Evolutionary conservation across 345 rosid species (phyloP), one percentile per base, ranked within the genome.

Genomic region (Eucalyptus pauciflora): DNA sequence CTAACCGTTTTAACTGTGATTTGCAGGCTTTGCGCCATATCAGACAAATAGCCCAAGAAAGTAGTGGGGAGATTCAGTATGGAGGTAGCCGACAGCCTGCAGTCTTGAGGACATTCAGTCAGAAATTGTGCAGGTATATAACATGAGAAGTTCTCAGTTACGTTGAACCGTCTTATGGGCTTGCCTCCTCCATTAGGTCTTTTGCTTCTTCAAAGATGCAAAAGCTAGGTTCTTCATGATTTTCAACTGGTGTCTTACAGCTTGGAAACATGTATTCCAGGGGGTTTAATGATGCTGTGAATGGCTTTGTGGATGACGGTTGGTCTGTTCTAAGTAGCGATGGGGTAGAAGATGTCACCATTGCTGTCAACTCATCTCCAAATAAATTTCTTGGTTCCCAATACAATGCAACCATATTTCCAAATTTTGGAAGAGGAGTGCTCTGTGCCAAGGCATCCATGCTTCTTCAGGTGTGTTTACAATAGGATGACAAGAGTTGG

Each of bases 11-110:
- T 80, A 49, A 24, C 51, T 31, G 10, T 79, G 33, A 69, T 80
- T 24, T 91, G 87, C 92, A 97, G 99, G 99, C 98, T 87, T 90
- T 97, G 92, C 93, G 96, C 71, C 96, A 97, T 90, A 94, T 96
- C 37, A 92, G 97, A 51, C 99, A 97, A 87, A 96, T 97, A 91
- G 96, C 99, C 10, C 99, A 94, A 90, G 99, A 97, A 94, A 94
- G 95, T 85, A 95, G 95, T 89, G 99, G 99, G 87, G 99, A 97
- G 92, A 93, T 96, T 91, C 99, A 96, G 92, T 96, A 94, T 87
- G 94, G 98, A 90, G 97, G 99, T 25, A 98, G 99, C 43, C 97
- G 98, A 86, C 98, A 97, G 90, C 99, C 99, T 89, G 97, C 98
- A 8, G 99, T 96, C 89, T 92, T 97, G 88, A 94, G 99, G 94